Evolutionary conservation across 1,284 basidiomycete genomes (phyloP).

Genomic region (Trametes sp.): DNA sequence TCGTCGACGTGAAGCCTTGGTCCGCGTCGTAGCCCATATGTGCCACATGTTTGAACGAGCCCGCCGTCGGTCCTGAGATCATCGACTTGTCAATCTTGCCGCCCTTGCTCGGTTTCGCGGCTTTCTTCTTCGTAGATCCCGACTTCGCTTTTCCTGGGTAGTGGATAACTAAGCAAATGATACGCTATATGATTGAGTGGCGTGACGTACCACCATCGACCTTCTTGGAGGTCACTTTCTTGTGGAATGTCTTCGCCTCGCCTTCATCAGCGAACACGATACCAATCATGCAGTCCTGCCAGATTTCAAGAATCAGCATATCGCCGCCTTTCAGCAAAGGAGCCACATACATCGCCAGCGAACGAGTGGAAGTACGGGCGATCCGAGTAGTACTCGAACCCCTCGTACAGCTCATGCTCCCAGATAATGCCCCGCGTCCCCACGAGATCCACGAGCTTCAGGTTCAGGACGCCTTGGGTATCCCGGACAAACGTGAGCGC

Average conservation of each 20-base stretch:
- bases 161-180: neutral
- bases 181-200: constrained; percentile 1
- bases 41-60: constrained; percentile 90
- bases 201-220: constrained; percentile 54
- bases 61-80: constrained; percentile 84
- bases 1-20: constrained; percentile 85
- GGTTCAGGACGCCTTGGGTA: constrained; percentile 63
- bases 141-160: constrained; percentile 44
- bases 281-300: constrained; percentile 86
- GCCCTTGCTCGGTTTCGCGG: constrained; percentile 52
- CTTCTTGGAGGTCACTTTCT: constrained; percentile 85
- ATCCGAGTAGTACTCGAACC: constrained; percentile 87
- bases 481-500: constrained; percentile 80
- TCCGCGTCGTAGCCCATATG: constrained; percentile 96
- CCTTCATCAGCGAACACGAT: constrained; percentile 90
- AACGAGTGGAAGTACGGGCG: constrained; percentile 95
- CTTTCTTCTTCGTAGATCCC: constrained; percentile 64
- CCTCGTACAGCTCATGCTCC: constrained; percentile 93
- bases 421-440: constrained; percentile 91
- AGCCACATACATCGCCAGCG: constrained; percentile 82
- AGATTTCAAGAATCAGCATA: constrained; percentile 15
- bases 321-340: neutral
- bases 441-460: constrained; percentile 83
- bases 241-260: constrained; percentile 90
- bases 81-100: constrained; percentile 90